Evolutionary conservation across 805 yeast species (phyloP).

Genomic region (Lipomyces anomalus): DNA sequence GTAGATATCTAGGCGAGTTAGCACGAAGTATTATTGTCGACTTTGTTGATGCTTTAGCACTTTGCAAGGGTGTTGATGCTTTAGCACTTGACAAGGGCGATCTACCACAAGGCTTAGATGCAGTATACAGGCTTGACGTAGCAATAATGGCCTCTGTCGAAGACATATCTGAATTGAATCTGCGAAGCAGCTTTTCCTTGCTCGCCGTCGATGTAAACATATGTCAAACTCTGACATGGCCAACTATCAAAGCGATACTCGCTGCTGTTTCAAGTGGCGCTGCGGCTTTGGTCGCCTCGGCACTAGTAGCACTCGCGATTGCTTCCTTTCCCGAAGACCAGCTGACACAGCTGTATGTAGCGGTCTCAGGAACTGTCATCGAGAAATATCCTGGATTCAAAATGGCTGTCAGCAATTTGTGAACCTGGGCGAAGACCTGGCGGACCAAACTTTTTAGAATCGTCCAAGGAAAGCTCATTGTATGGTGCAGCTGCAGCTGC

Average conservation of each 20-base stretch:
- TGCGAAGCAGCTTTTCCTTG: conserved; percentile 25
- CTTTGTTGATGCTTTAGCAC: conserved; percentile 32
- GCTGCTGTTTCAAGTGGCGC: conserved; percentile 32
- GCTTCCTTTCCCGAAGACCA: conserved; percentile 25
- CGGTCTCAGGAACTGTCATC: conserved; percentile 33
- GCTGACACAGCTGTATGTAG: conserved; percentile 25
- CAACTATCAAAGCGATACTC: conserved; percentile 26
- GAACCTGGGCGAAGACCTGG: conserved; percentile 16
- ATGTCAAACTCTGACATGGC: conserved; percentile 24
- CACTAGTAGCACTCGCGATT: conserved; percentile 20
- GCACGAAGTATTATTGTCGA: conserved; percentile 68
- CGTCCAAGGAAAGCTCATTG: conserved; percentile 13
- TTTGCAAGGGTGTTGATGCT: too few species aligned
- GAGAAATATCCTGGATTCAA: conserved; percentile 31
- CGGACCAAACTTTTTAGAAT: too few species aligned
- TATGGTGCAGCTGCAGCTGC: conserved; percentile 27
- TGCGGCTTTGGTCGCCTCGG: conserved; percentile 32
- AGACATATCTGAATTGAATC: conserved; percentile 19
- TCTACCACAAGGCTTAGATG: conserved; percentile 26
- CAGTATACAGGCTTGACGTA: conserved; percentile 26
- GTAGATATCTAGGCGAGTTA: conserved; percentile 81
- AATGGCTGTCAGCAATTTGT: conserved; percentile 29
- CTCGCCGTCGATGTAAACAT: conserved; percentile 14
- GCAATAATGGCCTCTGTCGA: conserved; percentile 29
- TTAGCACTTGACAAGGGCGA: too few species aligned